Evolutionary conservation across 208 protist species (phyloP).

Genomic region (Herpetomonas samuelpessoai): DNA sequence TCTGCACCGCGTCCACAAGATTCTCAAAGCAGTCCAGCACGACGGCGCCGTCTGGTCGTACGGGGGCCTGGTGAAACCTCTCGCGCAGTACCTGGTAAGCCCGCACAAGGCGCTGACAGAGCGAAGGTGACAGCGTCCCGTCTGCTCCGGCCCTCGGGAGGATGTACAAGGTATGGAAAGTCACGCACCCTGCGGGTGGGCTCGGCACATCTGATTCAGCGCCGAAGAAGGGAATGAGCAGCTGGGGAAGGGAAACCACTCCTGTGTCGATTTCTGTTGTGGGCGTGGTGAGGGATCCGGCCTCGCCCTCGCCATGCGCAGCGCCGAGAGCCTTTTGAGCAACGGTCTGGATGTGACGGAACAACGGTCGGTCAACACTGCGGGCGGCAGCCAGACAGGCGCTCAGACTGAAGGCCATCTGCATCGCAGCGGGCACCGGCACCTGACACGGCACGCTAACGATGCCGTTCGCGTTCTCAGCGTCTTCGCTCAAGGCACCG

Average conservation of each 20-base stretch:
- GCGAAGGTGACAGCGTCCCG: neutral
- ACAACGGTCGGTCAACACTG: constrained; percentile 27
- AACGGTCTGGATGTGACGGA: constrained; percentile 31
- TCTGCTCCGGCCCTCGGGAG: neutral
- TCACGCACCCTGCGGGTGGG: constrained; percentile 16
- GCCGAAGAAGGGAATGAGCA: constrained; percentile 36
- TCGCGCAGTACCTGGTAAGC: constrained; percentile 15
- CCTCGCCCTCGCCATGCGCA: neutral
- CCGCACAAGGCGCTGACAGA: constrained; percentile 7
- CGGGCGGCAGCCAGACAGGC: constrained; percentile 44
- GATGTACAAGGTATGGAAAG: constrained; percentile 12
- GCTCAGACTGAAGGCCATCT: constrained; percentile 52
- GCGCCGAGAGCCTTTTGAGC: neutral
- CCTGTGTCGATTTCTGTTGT: too few relatives aligned
- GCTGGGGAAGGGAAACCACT: constrained; percentile 30
- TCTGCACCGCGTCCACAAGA: constrained; percentile 28
- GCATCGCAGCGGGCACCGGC: constrained; percentile 10
- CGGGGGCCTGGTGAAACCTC: constrained; percentile 5
- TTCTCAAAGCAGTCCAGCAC: constrained; percentile 44
- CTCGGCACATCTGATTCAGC: constrained; percentile 7
- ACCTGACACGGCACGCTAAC: neutral
- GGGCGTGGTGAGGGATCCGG: neutral
- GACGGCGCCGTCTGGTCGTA: constrained; percentile 29
- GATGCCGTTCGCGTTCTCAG: neutral
- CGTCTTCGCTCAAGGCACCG: neutral